These are phyloP conservation scores for Xerocomus spinulosus DNA, from an alignment of 768 basidiomycete species.

Conservation along the genomic window DNA sequence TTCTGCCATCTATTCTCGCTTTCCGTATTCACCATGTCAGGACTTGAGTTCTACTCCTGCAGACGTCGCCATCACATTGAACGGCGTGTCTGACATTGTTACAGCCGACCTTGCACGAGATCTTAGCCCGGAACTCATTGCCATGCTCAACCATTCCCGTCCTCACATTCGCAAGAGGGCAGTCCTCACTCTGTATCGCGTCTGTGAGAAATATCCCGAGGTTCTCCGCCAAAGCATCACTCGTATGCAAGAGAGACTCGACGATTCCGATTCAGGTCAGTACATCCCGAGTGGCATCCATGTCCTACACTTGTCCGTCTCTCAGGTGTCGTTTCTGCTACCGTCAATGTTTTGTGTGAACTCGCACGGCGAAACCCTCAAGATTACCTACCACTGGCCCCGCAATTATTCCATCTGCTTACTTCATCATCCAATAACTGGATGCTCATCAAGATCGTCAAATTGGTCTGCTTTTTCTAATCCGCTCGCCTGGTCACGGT, in stretches of 20 bases:
- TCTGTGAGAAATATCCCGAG: slow-evolving; percentile 80
- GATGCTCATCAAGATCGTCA: slow-evolving; percentile 99
- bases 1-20: not conserved
- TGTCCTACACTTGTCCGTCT: not conserved
- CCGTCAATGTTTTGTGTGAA: slow-evolving; percentile 93
- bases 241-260: slow-evolving; percentile 73
- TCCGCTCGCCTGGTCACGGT: not conserved
- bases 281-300: not conserved
- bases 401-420: slow-evolving; percentile 87
- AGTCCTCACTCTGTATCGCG: slow-evolving; percentile 75
- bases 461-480: slow-evolving; percentile 58
- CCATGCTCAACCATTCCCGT: slow-evolving; percentile 86
- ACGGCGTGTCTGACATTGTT: slow-evolving; percentile 79
- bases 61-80: slow-evolving; percentile 71
- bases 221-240: slow-evolving; percentile 59
- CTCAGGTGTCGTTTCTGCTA: slow-evolving; percentile 86
- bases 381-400: slow-evolving; percentile 83
- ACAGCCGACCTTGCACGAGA: slow-evolving; percentile 90
- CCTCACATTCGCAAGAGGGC: slow-evolving; percentile 89
- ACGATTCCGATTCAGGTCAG: slow-evolving; percentile 69
- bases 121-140: slow-evolving; percentile 76
- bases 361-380: slow-evolving; percentile 74
- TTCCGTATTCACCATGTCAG: slow-evolving; percentile 36
- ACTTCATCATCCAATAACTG: slow-evolving; percentile 97
- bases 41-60: slow-evolving; percentile 74